Evolutionary conservation across 345 rosid species (phyloP), one percentile per base, ranked within the genome.

Genomic region (Murraya paniculata): DNA sequence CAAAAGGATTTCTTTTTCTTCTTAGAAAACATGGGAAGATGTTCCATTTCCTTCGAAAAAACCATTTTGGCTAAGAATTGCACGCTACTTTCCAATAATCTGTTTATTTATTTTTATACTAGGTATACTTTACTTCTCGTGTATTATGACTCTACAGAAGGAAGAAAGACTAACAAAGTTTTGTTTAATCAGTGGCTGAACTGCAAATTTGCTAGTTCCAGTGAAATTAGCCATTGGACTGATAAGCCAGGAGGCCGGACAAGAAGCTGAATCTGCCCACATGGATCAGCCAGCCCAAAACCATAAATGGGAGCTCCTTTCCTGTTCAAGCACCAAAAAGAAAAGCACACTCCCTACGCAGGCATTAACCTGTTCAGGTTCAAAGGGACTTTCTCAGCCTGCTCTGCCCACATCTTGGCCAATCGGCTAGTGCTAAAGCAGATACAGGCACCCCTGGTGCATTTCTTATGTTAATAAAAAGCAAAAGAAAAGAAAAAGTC

Each of bases 381-480:
- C 99, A 82, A 94, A 96, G 99, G 99, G 98, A 92, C 99, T 92
- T 88, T 96, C 99, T 94, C 99, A 96, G 99, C 99, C 98, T 87
- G 86, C 79, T 76, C 89, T 83, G 84, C 89, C 72, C 73, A 67
- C 77, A 66, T 74, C 73, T 27, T 67, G 53, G 86, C 80, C 61
- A 72, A 74, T 69, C 56, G 71, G 86, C 75, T 45, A 69, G 83
- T 73, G 73, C 74, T 83, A 70, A 66, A 39, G 88, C 92, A 79
- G 92, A 84, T 81, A 71, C 93, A 90, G 95, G 92, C 94, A 94
- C 95, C 99, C 98, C 99, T 84, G 98, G 99, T 94, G 99, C 99
- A 82, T 85, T 89, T 87, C 74, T 79, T 57, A 78, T 64, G 97
- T 93, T 89, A 94, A 92, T 83, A 76, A 18, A 80, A 7, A 28